These are phyloP conservation scores for Taphrina deformans DNA, from an alignment of 1,139 yeast species.

Conservation along the genomic window DNA sequence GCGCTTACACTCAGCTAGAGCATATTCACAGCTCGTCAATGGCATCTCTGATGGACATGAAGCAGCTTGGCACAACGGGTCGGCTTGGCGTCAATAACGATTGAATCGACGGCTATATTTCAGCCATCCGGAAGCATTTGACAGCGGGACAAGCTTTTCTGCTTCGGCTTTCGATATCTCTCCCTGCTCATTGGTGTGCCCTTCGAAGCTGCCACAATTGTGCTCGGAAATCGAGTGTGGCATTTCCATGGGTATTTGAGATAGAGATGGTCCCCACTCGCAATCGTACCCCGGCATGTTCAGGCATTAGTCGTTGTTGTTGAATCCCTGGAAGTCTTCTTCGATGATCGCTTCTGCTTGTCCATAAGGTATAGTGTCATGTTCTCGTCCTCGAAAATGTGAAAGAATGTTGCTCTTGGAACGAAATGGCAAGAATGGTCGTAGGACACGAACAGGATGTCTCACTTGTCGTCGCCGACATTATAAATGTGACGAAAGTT, in stretches of 20 bases:
- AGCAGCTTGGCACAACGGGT: too few species aligned
- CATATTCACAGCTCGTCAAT: too few species aligned
- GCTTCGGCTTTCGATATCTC: background rate
- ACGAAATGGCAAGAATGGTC: background rate
- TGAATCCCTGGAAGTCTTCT: background rate
- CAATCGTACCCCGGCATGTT: background rate
- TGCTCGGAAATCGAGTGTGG: too few species aligned
- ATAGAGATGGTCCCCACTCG: background rate
- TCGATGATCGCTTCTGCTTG: background rate
- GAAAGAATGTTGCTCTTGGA: background rate
- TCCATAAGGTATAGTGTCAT: too few species aligned
- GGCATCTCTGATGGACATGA: too few species aligned
- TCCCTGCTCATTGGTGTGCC: background rate
- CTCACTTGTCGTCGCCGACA: slow-evolving; percentile 25
- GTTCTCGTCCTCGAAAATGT: background rate
- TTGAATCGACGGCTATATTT: background rate
- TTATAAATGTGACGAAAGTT: background rate
- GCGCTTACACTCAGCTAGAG: too few species aligned
- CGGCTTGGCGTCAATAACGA: too few species aligned
- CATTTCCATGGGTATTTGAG: too few species aligned
- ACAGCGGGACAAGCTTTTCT: background rate
- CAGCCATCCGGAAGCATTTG: background rate
- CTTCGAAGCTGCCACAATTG: too few species aligned
- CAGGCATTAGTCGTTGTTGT: background rate
- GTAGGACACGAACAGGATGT: background rate